Evolutionary conservation across 148 eudicot species (phyloP), one percentile per base, ranked within the genome.

Genomic region (Selenicereus undatus): DNA sequence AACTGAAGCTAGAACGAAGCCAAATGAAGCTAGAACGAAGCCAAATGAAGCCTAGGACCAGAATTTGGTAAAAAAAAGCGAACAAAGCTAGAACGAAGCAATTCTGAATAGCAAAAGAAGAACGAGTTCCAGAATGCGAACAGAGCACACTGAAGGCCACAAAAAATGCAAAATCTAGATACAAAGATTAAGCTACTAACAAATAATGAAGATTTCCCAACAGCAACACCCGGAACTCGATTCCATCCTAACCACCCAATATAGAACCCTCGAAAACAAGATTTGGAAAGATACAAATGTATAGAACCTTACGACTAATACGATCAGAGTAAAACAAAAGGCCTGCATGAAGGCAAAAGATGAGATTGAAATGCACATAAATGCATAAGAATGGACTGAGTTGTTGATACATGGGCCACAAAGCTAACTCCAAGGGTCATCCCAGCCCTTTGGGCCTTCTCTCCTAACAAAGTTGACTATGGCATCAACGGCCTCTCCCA

Each of bases 371-470:
- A 14, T 27, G 35, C 32, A 24, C 4, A 27, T 27, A 12, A 27
- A 27, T 32, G 22, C 11, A 2, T 0, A 24, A n/a, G 18, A 12
- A 20, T 6, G 39, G 30, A 30, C 32, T 70, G 43, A 29, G 14
- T 11, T 17, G 58, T 52, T 52, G 30, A 24, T 65, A 32, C 27
- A 36, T 52, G 26, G 66, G 71, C 39, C 9, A 29, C 9, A 72
- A 17, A 45, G 8, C 86, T 87, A 93, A 82, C 81, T 91, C 99
- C 99, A 93, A 4, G 99, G 99, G 81, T 96, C 99, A 32, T 96
- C 99, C 98, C 99, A 96, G 0, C 98, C 98, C 80, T 84, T 92
- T 48, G 97, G 99, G 5, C 91, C 96, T 39, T 92, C 97, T 83
- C 97, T 85, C 75, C 85, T 92, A 43, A 93, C 87, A 76, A 96